Evolutionary conservation across 768 basidiomycete genomes (phyloP), one percentile per base, ranked within the genome.

Genomic region (Pulveroboletus sp.): DNA sequence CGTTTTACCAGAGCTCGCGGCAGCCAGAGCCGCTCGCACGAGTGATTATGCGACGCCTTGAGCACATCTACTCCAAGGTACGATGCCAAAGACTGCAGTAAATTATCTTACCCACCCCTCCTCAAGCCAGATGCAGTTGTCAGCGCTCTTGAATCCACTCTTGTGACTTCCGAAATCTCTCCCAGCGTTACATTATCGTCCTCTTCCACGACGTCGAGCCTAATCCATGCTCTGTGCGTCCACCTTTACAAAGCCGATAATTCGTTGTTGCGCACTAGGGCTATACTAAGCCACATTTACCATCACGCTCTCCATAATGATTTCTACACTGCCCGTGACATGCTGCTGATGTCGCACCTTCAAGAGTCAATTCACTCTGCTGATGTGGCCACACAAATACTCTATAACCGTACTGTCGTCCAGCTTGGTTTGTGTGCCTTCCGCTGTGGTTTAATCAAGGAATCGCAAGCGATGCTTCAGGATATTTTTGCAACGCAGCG

Each of bases 21-120:
- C 84, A 86, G 68, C 72, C 76, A 35, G 93, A 96, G 35, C 84
- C 89, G 18, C 78, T 92, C 38, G 83, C 85, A 35, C 81, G 95
- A 37, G 90, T 94, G 33, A 78, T 97, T 48, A 94, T 98, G 88
- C 82, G 96, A 58, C 83, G 96, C 38, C 71, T 99, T 52, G 96
- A 99, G 67, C 96, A 98, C 65, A 93, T 99, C 43, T 98, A 99
- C 70, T 93, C 90, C 35, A 98, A 99, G 84, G 93, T 94, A 53
- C 49, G 50, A 32, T 35, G 9, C 31, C 37, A 10, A 9, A 28
- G 27, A 8, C 7, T 9, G 36, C 14, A n/a, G 15, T 28, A 8
- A 28, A 11, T 15, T 18, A n/a, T 32, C 30, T 18, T 47, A 6
- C 39, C 60, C 39, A 63, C 32, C 43, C 35, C 51, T n/a, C 51